Evolutionary conservation across 352 stramenopile genomes (phyloP).

Genomic region (Hyaloperonospora brassicae): DNA sequence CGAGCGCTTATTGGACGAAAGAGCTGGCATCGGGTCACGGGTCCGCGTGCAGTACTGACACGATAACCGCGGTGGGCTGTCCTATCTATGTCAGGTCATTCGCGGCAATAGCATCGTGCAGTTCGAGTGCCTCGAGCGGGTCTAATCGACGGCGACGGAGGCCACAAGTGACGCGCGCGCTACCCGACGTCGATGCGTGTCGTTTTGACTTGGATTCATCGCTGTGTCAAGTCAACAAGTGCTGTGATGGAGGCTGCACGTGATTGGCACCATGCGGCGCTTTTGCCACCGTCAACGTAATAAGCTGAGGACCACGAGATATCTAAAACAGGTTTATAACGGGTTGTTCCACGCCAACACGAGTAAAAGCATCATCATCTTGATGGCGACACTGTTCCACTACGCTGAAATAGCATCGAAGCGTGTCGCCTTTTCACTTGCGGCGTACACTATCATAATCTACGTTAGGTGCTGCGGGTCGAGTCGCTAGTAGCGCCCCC

Average conservation of each 20-base stretch:
- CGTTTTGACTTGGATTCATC: constrained; percentile 7
- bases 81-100: constrained; percentile 46
- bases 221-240: too few relatives aligned
- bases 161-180: background rate
- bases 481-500: constrained; percentile 25
- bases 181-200: too few relatives aligned
- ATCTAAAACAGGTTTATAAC: too few relatives aligned
- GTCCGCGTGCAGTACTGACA: background rate
- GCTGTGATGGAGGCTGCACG: constrained; percentile 8
- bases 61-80: background rate
- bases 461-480: constrained; percentile 33
- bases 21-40: too few relatives aligned
- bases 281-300: too few relatives aligned
- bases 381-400: too few relatives aligned
- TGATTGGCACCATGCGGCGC: too few relatives aligned
- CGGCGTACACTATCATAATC: constrained; percentile 41
- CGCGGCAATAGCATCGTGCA: constrained; percentile 87
- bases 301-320: too few relatives aligned
- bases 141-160: constrained; percentile 28
- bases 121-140: constrained; percentile 81
- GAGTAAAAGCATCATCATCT: too few relatives aligned
- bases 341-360: too few relatives aligned
- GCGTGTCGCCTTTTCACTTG: too few relatives aligned
- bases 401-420: too few relatives aligned
- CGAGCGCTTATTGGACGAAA: background rate